Evolutionary conservation across 73 alveolate species (phyloP).

Genomic region (Uronychia binucleata): DNA sequence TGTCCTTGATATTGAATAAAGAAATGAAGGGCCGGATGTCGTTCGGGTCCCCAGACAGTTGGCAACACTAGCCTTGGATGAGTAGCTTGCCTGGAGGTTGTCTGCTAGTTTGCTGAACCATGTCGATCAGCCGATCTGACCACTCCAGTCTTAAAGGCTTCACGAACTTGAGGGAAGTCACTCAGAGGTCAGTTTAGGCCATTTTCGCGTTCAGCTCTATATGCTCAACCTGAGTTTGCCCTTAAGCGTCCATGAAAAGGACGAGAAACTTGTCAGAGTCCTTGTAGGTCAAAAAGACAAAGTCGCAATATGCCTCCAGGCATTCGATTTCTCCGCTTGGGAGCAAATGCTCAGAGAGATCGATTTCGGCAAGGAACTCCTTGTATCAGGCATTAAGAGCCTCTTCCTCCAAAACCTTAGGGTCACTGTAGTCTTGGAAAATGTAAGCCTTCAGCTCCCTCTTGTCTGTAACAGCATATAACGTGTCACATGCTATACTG

Average conservation of each 20-base stretch:
- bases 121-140: background rate
- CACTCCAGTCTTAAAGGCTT: background rate
- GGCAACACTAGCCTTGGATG: background rate
- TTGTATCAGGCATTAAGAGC: background rate
- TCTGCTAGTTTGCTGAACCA: background rate
- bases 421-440: background rate
- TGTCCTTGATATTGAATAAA: background rate
- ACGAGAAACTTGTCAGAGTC: background rate
- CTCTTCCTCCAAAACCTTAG: background rate
- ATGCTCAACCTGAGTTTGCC: background rate
- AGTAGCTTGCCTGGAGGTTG: background rate
- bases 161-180: too few relatives aligned
- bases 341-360: background rate
- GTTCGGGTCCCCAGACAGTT: background rate
- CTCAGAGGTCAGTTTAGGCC: too few relatives aligned
- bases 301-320: background rate
- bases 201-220: background rate
- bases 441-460: background rate
- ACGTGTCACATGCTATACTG: background rate
- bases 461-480: background rate
- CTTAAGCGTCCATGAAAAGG: background rate
- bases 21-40: background rate
- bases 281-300: background rate
- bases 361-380: background rate
- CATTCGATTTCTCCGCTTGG: background rate